Evolutionary conservation across 139 green algal species (phyloP), one percentile per base, ranked within the genome.

Genomic region (Zygnema circumcarinatum): DNA sequence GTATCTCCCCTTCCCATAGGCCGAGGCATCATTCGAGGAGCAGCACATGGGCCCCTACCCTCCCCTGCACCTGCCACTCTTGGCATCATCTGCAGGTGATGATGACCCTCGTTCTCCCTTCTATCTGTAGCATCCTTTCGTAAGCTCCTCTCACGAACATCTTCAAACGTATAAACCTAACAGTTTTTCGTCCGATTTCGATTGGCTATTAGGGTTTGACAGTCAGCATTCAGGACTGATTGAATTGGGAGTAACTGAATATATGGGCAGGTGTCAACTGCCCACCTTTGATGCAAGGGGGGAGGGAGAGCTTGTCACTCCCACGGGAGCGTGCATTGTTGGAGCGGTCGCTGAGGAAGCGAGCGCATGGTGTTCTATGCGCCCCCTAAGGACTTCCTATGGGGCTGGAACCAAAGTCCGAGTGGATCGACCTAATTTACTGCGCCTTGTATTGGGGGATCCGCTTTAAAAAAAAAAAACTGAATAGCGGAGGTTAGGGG

Each of bases 11-110:
- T 90, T 2, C 86, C 87, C 54, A 83, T 87, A 38, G 79, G 76
- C 31, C 67, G 80, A 2, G 79, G 84, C 40, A 76, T 85, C 40
- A 89, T 89, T n/a, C 25, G 2, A 35, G 84, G 84, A 1, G 84
- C 84, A 21, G 84, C 84, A 25, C 85, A 90, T 67, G 85, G 75
- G 7, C 75, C 75, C 3, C 76, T 90, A 67, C 75, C 85, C 35
- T 47, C 0, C 1, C 85, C 53, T 42, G 78, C 85, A 16, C 85
- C 85, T 0, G 75, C 85, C 33, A 90, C 75, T 2, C 53, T 90
- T 1, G 35, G 2, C 1, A 38, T 90, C 25, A 29, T 90, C 2
- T 81, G 67, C 67, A 40, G 16, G 2, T 73, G 67, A 84, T 40
- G 67, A 41, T 75, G 0, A 2, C 54, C n/a, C n/a, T n/a, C n/a